Conservation (phyloP, 148 eudicot genomes). For the Camellia japonica region DNA sequence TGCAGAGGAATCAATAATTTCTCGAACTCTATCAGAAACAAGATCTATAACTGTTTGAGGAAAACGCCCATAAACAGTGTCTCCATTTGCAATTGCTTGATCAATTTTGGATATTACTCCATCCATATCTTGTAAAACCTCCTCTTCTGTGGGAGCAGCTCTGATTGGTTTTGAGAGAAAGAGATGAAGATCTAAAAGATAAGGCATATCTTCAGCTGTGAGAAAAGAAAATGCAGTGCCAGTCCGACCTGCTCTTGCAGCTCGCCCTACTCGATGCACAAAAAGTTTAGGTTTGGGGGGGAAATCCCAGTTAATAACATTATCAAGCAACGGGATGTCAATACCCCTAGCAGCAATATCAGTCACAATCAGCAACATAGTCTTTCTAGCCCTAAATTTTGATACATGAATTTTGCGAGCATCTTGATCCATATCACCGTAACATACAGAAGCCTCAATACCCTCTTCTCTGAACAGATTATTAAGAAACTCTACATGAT, state of each 20-base stretch:
- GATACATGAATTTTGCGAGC: conserved; percentile 77
- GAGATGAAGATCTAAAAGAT: conserved; percentile 88
- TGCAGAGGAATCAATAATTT: conserved; percentile 64
- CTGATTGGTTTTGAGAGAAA: conserved; percentile 84
- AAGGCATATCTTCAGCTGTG: conserved; percentile 77
- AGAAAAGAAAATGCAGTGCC: conserved; percentile 92
- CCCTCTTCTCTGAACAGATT: conserved; percentile 60
- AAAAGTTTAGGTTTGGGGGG: conserved; percentile 89
- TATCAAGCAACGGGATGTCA: conserved; percentile 95
- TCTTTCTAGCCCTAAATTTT: conserved; percentile 76
- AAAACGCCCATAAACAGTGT: conserved; percentile 81
- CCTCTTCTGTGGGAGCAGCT: conserved; percentile 93
- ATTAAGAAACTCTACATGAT: conserved; percentile 81
- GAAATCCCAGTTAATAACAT: conserved; percentile 89
- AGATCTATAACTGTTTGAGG: conserved; percentile 89
- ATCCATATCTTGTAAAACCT: conserved; percentile 59
- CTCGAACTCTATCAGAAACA: conserved; percentile 75
- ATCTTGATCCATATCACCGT: conserved; percentile 94
- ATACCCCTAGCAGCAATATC: conserved; percentile 97
- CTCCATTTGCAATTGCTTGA: conserved; percentile 72
- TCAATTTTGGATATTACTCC: conserved; percentile 56
- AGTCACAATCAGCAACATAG: conserved; percentile 84
- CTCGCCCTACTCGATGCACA: conserved; percentile 95
- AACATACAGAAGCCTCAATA: conserved; percentile 75
- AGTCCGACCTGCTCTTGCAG: conserved; percentile 90